Evolutionary conservation across 768 basidiomycete species (phyloP).

Genomic region (Lactifluus piperatus): DNA sequence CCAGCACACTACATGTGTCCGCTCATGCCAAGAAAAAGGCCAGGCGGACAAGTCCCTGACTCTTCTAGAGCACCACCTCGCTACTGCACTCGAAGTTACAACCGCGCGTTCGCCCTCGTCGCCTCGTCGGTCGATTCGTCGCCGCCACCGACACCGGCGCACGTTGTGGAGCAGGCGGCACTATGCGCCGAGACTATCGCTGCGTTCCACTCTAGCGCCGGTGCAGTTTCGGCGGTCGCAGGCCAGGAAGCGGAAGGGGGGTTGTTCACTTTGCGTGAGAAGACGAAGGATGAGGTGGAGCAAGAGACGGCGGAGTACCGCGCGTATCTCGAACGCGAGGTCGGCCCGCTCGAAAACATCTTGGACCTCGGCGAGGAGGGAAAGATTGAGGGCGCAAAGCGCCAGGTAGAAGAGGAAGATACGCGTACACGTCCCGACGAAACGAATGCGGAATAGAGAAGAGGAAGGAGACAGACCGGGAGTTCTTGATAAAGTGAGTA

Average conservation of each 20-base stretch:
- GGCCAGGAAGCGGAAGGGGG: conserved; percentile 48
- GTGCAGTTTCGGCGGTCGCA: conserved; percentile 26
- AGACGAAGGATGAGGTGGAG: conserved; percentile 68
- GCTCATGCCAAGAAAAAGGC: conserved; percentile 35
- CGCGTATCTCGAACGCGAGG: conserved; percentile 71
- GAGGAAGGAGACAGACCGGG: conserved; percentile 66
- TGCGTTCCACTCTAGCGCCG: conserved; percentile 53
- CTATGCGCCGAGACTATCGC: conserved; percentile 77
- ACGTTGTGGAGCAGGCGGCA: conserved; percentile 66
- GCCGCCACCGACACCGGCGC: conserved; percentile 45
- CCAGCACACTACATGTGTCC: conserved; percentile 28
- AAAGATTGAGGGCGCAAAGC: conserved; percentile 22
- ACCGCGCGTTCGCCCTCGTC: conserved; percentile 45
- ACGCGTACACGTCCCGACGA: conserved; percentile 24
- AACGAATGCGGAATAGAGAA: conserved; percentile 28
- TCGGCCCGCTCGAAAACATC: conserved; percentile 63
- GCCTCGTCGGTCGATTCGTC: conserved; percentile 33
- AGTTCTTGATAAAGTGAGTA: conserved; percentile 84
- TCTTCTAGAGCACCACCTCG: conserved; percentile 62
- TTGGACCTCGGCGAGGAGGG: conserved; percentile 44
- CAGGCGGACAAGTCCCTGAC: conserved; percentile 68
- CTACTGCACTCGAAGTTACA: conserved; percentile 48
- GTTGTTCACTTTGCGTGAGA: conserved; percentile 70
- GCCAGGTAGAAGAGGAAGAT: conserved; percentile 24
- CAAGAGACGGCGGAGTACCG: conserved; percentile 81